Evolutionary conservation across 2,329 filamentous ascomycete genomes (phyloP).

Genomic region (Neofusicoccum sp.): DNA sequence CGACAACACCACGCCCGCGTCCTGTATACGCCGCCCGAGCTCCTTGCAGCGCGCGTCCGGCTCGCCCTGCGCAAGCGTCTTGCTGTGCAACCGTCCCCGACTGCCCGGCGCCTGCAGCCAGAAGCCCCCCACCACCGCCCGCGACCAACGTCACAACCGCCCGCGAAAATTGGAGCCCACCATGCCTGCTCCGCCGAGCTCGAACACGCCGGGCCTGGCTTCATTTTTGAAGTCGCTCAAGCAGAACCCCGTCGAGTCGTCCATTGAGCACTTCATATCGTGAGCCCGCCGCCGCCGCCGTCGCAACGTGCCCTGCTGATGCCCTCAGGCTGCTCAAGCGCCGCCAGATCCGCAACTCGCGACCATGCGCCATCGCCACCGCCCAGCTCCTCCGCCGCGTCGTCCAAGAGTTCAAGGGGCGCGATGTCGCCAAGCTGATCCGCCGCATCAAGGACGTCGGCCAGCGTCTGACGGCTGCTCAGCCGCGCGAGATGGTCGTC

Average conservation of each 20-base stretch:
- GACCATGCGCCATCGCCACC: slow-evolving; percentile 88
- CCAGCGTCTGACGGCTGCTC: slow-evolving; percentile 74
- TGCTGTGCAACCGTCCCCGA: slow-evolving; percentile 11
- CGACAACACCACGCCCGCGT: slow-evolving; percentile 10
- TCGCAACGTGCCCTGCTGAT: slow-evolving; percentile 22
- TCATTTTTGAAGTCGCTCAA: slow-evolving; percentile 81
- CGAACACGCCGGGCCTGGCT: slow-evolving; percentile 71
- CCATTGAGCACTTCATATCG: slow-evolving; percentile 83
- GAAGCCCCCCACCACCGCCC: slow-evolving; percentile 8
- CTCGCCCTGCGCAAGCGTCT: not conserved
- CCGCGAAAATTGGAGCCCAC: not conserved
- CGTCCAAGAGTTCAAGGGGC: slow-evolving; percentile 78
- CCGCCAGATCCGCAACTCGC: slow-evolving; percentile 83
- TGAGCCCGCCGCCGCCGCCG: slow-evolving; percentile 48
- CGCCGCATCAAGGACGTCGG: slow-evolving; percentile 79
- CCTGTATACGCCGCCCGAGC: not conserved
- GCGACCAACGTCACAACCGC: slow-evolving; percentile 9
- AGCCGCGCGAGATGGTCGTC: slow-evolving; percentile 87
- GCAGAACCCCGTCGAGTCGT: slow-evolving; percentile 73
- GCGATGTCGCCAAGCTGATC: slow-evolving; percentile 76
- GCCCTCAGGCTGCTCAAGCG: slow-evolving; percentile 72
- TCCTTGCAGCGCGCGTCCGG: slow-evolving; percentile 9
- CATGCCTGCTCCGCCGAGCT: slow-evolving; percentile 62
- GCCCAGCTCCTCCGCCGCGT: slow-evolving; percentile 86
- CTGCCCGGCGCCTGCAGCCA: not conserved